These are phyloP conservation scores for Gentiana dahurica DNA, from an alignment of 257 asterid genomes.

Conservation along the genomic window DNA sequence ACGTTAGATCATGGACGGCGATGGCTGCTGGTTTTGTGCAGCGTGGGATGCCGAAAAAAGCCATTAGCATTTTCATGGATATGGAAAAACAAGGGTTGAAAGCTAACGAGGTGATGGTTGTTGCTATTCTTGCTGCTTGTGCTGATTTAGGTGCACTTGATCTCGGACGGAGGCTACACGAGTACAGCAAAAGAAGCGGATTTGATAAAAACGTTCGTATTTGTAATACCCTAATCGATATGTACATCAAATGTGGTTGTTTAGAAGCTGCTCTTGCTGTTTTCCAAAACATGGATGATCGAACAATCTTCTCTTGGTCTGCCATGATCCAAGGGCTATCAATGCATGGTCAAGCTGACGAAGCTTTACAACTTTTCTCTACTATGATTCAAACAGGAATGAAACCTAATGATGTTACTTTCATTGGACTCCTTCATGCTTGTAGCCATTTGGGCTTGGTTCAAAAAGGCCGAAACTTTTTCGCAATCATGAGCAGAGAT, in stretches of 20 bases:
- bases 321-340: slow-evolving; percentile 71
- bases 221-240: slow-evolving; percentile 53
- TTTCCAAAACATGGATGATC: slow-evolving; percentile 35
- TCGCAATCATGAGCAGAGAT: slow-evolving; percentile 41
- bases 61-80: slow-evolving; percentile 29
- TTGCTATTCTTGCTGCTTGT: slow-evolving; percentile 56
- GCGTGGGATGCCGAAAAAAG: slow-evolving; percentile 47
- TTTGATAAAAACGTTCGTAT: slow-evolving; percentile 28
- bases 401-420: slow-evolving; percentile 53
- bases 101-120: slow-evolving; percentile 55
- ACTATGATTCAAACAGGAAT: slow-evolving; percentile 39
- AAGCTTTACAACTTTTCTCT: slow-evolving; percentile 43
- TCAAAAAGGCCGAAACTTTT: slow-evolving; percentile 35
- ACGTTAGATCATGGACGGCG: slow-evolving; percentile 64
- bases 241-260: slow-evolving; percentile 60
- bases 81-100: slow-evolving; percentile 41
- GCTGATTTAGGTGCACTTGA: slow-evolving; percentile 58
- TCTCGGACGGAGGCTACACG: slow-evolving; percentile 49
- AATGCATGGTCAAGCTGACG: slow-evolving; percentile 44
- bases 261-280: slow-evolving; percentile 37
- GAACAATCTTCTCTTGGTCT: slow-evolving; percentile 55
- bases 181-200: slow-evolving; percentile 26
- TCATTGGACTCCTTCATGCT: slow-evolving; percentile 52
- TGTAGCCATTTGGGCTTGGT: slow-evolving; percentile 63
- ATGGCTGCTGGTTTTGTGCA: slow-evolving; percentile 56